phyloP scores from a whole-genome alignment of 306 rosid species.

The Betula pendula region DNA sequence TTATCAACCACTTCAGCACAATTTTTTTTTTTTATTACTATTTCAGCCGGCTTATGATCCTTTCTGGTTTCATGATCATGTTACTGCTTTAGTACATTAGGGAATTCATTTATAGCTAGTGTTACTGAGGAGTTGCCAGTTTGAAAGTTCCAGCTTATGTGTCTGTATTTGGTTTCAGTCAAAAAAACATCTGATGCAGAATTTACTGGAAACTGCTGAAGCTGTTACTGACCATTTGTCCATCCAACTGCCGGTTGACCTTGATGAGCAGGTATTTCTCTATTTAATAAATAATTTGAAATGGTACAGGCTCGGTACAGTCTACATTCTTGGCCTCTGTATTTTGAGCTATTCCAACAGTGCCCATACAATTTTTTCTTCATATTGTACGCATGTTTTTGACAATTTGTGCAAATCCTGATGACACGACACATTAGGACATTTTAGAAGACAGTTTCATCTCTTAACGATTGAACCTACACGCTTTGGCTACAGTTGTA shows the following conservation, averaged over 20 bases:
- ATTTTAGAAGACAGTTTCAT: too few species aligned
- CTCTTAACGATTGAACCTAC: background rate
- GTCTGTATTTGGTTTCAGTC: background rate
- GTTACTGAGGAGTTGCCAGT: slow-evolving; percentile 1
- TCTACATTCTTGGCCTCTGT: background rate
- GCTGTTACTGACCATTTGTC: slow-evolving; percentile 38
- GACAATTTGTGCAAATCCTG: background rate
- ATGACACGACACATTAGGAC: background rate
- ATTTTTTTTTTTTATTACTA: background rate
- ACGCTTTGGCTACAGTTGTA: background rate
- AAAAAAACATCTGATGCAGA: slow-evolving; percentile 42
- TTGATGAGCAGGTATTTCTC: slow-evolving; percentile 54
- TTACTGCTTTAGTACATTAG: background rate
- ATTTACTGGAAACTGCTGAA: slow-evolving; percentile 42
- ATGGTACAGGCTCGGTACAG: background rate
- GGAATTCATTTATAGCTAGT: background rate
- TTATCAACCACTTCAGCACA: background rate
- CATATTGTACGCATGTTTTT: background rate
- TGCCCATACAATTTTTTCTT: background rate
- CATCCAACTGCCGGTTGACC: slow-evolving; percentile 44
- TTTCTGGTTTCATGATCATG: background rate
- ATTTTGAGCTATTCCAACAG: background rate
- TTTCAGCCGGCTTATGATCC: background rate
- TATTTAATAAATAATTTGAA: slow-evolving; percentile 7
- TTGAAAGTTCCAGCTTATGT: background rate